A percentile compares a stretch with the other conserved stretches of the same genome.
Conservation (phyloP, 805 yeast species). For the Suhomyces tanzawaensis region DNA sequence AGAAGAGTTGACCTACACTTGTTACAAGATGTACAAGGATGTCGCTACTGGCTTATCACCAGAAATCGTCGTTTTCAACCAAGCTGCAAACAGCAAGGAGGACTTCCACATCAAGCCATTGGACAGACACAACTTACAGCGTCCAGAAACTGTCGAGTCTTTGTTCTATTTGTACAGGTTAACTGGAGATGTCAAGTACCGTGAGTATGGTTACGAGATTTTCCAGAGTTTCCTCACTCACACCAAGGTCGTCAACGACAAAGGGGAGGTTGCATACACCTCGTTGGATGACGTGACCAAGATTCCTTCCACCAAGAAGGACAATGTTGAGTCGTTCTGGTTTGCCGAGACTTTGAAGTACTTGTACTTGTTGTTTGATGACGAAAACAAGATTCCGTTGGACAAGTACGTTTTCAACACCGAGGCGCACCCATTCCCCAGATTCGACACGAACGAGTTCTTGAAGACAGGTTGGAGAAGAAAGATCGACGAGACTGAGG, state of each 20-base stretch:
- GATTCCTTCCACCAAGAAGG: slow-evolving; percentile 51
- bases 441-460: slow-evolving; percentile 47
- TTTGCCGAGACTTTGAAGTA: slow-evolving; percentile 89
- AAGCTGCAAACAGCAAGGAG: slow-evolving; percentile 37
- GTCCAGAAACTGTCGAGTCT: slow-evolving; percentile 94
- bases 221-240: slow-evolving; percentile 66
- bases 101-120: slow-evolving; percentile 69
- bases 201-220: slow-evolving; percentile 88
- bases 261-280: slow-evolving; percentile 52
- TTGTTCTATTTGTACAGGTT: slow-evolving; percentile 75
- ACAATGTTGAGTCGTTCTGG: slow-evolving; percentile 93
- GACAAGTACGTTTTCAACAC: slow-evolving; percentile 78
- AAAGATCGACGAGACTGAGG: slow-evolving; percentile 19
- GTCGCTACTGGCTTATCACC: slow-evolving; percentile 79
- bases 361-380: slow-evolving; percentile 74
- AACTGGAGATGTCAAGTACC: slow-evolving; percentile 75
- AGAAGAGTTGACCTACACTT: slow-evolving; percentile 71
- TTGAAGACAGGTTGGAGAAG: slow-evolving; percentile 66
- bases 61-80: slow-evolving; percentile 83
- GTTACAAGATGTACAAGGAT: slow-evolving; percentile 80
- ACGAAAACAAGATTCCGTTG: slow-evolving; percentile 60
- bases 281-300: slow-evolving; percentile 65
- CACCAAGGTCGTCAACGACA: slow-evolving; percentile 45
- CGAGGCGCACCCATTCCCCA: slow-evolving; percentile 93
- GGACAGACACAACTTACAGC: slow-evolving; percentile 82